Evolutionary conservation across 1,284 basidiomycete species (phyloP), one percentile per base, ranked within the genome.

Genomic region (Cryptococcus hybrid): DNA sequence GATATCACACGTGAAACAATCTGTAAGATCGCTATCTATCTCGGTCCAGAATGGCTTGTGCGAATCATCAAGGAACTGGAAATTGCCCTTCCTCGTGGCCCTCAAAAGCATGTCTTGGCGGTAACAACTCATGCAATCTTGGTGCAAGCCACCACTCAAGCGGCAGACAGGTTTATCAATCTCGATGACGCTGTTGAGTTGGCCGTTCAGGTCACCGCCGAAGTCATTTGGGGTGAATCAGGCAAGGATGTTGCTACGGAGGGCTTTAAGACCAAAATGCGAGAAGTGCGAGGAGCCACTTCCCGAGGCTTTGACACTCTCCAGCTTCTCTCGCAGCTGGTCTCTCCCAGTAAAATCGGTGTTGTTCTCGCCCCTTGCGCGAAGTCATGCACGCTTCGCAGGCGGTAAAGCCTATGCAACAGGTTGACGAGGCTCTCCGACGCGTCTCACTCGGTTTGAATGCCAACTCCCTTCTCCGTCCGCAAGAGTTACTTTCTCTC

Each of bases 181-280:
- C 82, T 97, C 0, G 92, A 96, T 66, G 83, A 84, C 15, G 88
- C 88, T 60, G 87, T 94, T 47, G 82, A 83, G 40, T 88, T 91
- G 64, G 81, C 91, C 1, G 87, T 89, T 0, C 84, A 89, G 67
- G 81, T 97, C 39, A 87, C 92, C 2, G 86, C 89, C 0, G 95
- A 98, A 70, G 95, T 98, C 56, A 84, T 98, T 54, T 98, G 98
- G 71, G 95, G 95, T 12, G 87, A 92, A 69, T 94, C 92, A 0
- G 90, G 89, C 8, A 91, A 92, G 73, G 92, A 98, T 69, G 88
- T 90, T 0, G 85, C 88, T 52, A 83, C 88, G 3, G 92, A 95
- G 65, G 94, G 89, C 34, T 96, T 93, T 85, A 92, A 88, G 80
- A 95, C 92, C 13, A 96, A 92, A 78, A 89, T 92, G 85, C 84